phyloP scores from a whole-genome alignment of 306 rosid species.

The Cicer pinnatifidum region DNA sequence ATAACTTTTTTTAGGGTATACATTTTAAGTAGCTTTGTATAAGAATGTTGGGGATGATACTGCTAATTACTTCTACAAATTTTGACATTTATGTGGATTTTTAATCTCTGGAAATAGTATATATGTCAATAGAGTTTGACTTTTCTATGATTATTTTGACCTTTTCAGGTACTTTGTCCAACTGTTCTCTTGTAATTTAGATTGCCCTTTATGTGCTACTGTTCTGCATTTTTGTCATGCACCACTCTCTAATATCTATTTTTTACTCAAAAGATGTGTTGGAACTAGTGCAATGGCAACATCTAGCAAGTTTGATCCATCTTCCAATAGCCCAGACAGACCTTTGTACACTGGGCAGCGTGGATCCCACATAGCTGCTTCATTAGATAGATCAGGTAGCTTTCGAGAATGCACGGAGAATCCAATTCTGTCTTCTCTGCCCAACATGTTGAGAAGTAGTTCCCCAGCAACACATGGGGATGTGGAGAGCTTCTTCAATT shows the following conservation, averaged over 20 bases:
- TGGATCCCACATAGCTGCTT: slow-evolving; percentile 86
- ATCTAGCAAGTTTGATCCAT: slow-evolving; percentile 85
- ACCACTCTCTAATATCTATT: slow-evolving; percentile 60
- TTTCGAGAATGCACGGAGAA: slow-evolving; percentile 85
- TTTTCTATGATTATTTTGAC: slow-evolving; percentile 45
- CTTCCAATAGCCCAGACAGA: slow-evolving; percentile 92
- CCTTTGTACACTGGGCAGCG: slow-evolving; percentile 88
- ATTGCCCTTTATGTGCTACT: slow-evolving; percentile 62
- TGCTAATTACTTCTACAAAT: slow-evolving; percentile 8
- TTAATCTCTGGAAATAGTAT: slow-evolving; percentile 38
- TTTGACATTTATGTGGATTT: slow-evolving; percentile 35
- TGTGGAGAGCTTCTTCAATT: slow-evolving; percentile 66
- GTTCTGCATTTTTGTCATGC: slow-evolving; percentile 66
- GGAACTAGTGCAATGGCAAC: slow-evolving; percentile 85
- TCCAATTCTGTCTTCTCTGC: slow-evolving; percentile 82
- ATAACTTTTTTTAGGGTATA: background rate
- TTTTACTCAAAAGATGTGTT: slow-evolving; percentile 58
- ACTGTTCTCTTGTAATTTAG: slow-evolving; percentile 45
- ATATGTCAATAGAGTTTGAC: slow-evolving; percentile 38
- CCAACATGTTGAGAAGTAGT: slow-evolving; percentile 83
- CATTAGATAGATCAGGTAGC: slow-evolving; percentile 89
- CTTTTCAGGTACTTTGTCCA: slow-evolving; percentile 60
- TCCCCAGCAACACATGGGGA: slow-evolving; percentile 72
- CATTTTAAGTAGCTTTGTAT: slow-evolving; percentile 34
- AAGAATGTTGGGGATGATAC: slow-evolving; percentile 9